These are phyloP conservation scores for Chaetomium sp. DNA, from an alignment of 2,329 filamentous ascomycete species.

Conservation along the genomic window DNA sequence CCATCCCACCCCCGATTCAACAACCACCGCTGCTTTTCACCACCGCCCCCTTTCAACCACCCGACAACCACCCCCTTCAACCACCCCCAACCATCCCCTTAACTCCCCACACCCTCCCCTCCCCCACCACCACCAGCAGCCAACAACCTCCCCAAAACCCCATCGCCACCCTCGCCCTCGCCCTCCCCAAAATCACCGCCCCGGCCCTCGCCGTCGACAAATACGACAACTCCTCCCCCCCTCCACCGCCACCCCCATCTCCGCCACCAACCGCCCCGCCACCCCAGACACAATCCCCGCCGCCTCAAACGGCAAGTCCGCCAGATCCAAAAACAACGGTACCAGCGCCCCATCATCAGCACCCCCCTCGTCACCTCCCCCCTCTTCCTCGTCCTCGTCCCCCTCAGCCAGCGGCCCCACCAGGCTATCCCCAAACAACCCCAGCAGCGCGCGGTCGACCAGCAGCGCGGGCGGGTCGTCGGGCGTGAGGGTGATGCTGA, in stretches of 20 bases:
- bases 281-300: constrained; percentile 96
- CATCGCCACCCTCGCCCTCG: constrained; percentile 73
- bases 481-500: constrained; percentile 72
- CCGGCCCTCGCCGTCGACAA: constrained; percentile 86
- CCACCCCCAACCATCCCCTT: neutral
- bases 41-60: neutral
- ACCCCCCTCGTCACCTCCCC: neutral
- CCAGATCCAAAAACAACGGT: constrained; percentile 86
- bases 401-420: constrained; percentile 53
- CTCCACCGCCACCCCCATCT: constrained; percentile 53
- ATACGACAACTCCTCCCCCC: constrained; percentile 71
- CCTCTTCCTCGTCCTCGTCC: constrained; percentile 45
- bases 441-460: constrained; percentile 67
- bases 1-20: neutral
- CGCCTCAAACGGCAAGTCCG: constrained; percentile 77
- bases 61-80: neutral
- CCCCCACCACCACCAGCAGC: constrained; percentile 36
- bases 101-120: constrained; percentile 17
- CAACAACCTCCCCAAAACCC: constrained; percentile 62
- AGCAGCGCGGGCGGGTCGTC: constrained; percentile 74
- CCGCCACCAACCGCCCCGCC: constrained; percentile 76
- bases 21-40: neutral
- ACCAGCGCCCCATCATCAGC: constrained; percentile 59
- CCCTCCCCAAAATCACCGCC: constrained; percentile 79
- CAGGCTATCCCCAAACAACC: constrained; percentile 70